phyloP scores from a whole-genome alignment of 2,329 filamentous ascomycete genomes.

The Helicocarpus griseus region DNA sequence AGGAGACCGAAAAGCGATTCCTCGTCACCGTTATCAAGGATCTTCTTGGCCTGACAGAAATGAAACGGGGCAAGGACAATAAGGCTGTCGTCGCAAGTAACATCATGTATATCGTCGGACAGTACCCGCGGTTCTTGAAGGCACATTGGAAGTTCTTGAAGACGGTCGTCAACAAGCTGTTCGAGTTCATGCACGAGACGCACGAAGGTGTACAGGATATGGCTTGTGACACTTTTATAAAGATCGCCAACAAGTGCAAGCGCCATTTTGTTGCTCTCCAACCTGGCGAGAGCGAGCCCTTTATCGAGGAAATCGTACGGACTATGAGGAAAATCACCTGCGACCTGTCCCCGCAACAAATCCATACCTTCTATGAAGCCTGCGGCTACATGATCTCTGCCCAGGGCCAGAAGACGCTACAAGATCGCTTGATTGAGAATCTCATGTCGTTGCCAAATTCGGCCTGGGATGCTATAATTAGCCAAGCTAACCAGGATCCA shows the following conservation, averaged over 20 bases:
- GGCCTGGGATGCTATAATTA: constrained; percentile 94
- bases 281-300: constrained; percentile 86
- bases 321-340: constrained; percentile 93
- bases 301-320: constrained; percentile 96
- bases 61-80: constrained; percentile 99
- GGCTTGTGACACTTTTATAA: constrained; percentile 99
- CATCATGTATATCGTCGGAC: constrained; percentile 99
- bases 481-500: constrained; percentile 73
- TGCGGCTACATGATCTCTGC: constrained; percentile 99
- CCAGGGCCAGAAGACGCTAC: constrained; percentile 87
- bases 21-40: constrained; percentile 98
- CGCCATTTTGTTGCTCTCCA: constrained; percentile 95
- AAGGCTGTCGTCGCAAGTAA: constrained; percentile 98
- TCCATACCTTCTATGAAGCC: constrained; percentile 98
- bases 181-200: constrained; percentile 99
- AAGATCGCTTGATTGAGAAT: constrained; percentile 83
- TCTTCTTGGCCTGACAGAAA: constrained; percentile 88
- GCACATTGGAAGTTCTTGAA: constrained; percentile 99
- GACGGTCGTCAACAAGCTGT: constrained; percentile 98
- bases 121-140: constrained; percentile 96
- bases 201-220: constrained; percentile 99
- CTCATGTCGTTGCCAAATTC: constrained; percentile 88
- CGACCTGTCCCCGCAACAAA: constrained; percentile 90
- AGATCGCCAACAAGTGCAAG: constrained; percentile 96
- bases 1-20: constrained; percentile 98